Percentiles rank a stretch among this genome's conserved stretches.
Conservation (phyloP, 495 filamentous ascomycete species). For the Trichoderma erinaceum region DNA sequence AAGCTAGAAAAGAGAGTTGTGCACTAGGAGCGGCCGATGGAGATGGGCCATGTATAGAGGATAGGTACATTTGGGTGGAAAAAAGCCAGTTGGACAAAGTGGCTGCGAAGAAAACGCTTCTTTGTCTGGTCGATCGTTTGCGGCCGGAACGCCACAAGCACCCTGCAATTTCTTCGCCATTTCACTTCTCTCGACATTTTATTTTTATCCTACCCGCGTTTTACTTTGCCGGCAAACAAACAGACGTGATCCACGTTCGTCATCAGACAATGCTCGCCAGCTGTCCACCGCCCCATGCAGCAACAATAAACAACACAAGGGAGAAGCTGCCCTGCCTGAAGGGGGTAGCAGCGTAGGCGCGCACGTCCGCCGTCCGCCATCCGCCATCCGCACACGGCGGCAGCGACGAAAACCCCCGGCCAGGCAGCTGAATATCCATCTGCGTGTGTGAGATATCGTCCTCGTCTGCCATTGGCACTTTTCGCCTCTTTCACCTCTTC, state of each 20-base stretch:
- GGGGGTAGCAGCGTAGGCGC: not conserved
- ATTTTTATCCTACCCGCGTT: not conserved
- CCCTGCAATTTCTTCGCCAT: no score
- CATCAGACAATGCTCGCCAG: not conserved
- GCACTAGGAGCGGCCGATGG: not conserved
- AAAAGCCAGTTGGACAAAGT: not conserved
- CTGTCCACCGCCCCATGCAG: not conserved
- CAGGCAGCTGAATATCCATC: not conserved
- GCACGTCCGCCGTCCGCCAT: slow-evolving; percentile 1
- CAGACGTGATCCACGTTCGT: not conserved
- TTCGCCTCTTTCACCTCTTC: not conserved
- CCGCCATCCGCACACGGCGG: slow-evolving; percentile 3
- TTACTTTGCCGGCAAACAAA: not conserved
- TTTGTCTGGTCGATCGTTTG: not conserved
- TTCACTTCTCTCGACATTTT: not conserved
- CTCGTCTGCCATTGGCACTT: not conserved
- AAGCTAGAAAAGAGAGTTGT: not conserved
- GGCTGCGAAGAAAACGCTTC: not conserved
- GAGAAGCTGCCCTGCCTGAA: not conserved
- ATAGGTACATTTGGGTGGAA: not conserved
- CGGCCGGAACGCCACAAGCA: not conserved
- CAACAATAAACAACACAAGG: not conserved
- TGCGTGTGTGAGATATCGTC: not conserved
- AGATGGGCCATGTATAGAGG: not conserved
- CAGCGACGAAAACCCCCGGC: not conserved